These are phyloP conservation scores for Quercus ilex DNA, from an alignment of 306 rosid species.

Conservation along the genomic window DNA sequence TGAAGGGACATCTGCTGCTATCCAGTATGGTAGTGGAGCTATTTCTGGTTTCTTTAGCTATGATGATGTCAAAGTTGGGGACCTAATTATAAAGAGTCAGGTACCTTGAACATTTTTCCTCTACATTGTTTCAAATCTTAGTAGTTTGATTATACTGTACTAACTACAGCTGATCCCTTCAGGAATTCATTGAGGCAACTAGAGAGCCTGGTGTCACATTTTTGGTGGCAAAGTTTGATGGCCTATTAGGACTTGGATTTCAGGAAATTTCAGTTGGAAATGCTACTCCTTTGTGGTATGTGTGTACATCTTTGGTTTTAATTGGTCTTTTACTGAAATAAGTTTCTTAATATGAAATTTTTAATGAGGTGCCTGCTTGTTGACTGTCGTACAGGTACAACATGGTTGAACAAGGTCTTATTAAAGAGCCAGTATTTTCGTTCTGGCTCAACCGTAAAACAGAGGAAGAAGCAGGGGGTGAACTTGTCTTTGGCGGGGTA, in stretches of 20 bases:
- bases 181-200: conserved; percentile 90
- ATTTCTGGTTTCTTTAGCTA: conserved; percentile 87
- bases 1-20: conserved; percentile 82
- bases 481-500: conserved; percentile 90
- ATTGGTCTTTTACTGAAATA: background rate
- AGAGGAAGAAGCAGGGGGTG: conserved; percentile 72
- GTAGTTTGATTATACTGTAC: conserved; percentile 9
- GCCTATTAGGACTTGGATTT: conserved; percentile 90
- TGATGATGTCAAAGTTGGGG: conserved; percentile 72
- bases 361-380: conserved; percentile 20
- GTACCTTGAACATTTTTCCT: conserved; percentile 29
- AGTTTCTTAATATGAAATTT: background rate
- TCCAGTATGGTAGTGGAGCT: conserved; percentile 82
- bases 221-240: conserved; percentile 80
- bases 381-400: conserved; percentile 60
- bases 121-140: background rate
- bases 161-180: conserved; percentile 12
- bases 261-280: conserved; percentile 81
- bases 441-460: conserved; percentile 91
- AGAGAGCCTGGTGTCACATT: conserved; percentile 66
- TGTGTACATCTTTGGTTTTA: conserved; percentile 7
- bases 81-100: conserved; percentile 61
- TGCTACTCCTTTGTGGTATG: conserved; percentile 85
- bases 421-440: conserved; percentile 78
- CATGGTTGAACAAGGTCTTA: conserved; percentile 75